phyloP scores from a whole-genome alignment of 768 basidiomycete genomes.

The Dentipellis fragilis region DNA sequence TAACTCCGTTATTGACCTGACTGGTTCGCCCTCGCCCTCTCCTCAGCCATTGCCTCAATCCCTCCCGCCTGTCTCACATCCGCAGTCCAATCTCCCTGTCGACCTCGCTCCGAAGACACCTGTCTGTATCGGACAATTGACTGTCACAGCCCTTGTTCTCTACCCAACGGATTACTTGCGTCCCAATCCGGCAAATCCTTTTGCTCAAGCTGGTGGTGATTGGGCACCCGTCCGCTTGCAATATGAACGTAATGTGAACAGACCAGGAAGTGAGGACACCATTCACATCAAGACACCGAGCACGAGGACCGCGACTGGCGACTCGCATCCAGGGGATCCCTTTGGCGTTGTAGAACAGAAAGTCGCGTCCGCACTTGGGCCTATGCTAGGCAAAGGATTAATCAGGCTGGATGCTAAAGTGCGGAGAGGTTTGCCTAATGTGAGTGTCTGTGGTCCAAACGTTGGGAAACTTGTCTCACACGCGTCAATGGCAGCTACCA shows the following conservation, averaged over 20 bases:
- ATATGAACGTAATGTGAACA: constrained; percentile 54
- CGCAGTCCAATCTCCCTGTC: constrained; percentile 28
- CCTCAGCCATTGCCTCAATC: constrained; percentile 4
- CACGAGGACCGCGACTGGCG: constrained; percentile 39
- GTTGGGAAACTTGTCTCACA: constrained; percentile 8
- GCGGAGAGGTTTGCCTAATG: constrained; percentile 51
- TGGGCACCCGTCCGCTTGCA: constrained; percentile 64
- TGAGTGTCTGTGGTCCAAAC: constrained; percentile 26
- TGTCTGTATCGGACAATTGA: constrained; percentile 80
- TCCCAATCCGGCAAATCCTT: constrained; percentile 17
- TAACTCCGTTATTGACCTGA: constrained; percentile 7
- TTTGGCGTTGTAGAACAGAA: constrained; percentile 86
- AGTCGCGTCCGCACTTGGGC: constrained; percentile 67
- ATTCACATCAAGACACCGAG: constrained; percentile 70
- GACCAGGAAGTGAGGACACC: constrained; percentile 45
- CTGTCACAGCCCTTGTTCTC: constrained; percentile 77
- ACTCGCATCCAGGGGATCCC: constrained; percentile 45
- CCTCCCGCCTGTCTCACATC: constrained; percentile 13
- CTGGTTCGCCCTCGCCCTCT: constrained; percentile 5
- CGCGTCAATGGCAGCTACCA: constrained; percentile 42
- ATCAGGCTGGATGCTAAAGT: constrained; percentile 75
- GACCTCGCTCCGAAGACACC: constrained; percentile 73
- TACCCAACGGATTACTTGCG: constrained; percentile 67
- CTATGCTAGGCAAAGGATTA: constrained; percentile 77
- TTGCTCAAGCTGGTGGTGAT: constrained; percentile 35